Evolutionary conservation across 2,329 filamentous ascomycete genomes (phyloP).

Genomic region (Botrytis hyacinthi): DNA sequence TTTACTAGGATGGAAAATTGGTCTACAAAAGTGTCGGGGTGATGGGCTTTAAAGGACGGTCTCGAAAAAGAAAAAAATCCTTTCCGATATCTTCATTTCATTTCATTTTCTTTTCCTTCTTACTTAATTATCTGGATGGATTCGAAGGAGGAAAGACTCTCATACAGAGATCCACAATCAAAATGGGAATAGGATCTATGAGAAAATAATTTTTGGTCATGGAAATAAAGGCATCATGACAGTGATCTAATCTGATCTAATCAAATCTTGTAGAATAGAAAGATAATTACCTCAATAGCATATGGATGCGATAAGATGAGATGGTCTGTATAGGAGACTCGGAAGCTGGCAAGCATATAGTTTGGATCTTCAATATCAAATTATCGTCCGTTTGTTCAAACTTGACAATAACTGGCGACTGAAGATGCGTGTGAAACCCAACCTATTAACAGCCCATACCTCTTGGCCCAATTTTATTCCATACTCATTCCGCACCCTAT

Average conservation of each 20-base stretch:
- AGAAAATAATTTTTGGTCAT: constrained; percentile 3
- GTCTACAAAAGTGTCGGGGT: neutral
- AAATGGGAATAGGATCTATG: neutral
- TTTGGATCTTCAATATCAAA: constrained; percentile 3
- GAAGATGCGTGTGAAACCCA: neutral
- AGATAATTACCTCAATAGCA: constrained; percentile 2
- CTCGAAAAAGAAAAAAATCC: constrained; percentile 9
- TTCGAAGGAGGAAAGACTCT: constrained; percentile 10
- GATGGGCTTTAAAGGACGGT: neutral
- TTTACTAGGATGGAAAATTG: constrained; percentile 2
- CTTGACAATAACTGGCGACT: neutral
- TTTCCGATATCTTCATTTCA: neutral
- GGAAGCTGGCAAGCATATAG: constrained; percentile 1
- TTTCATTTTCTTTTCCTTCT: neutral
- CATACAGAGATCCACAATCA: constrained; percentile 8
- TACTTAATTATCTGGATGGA: neutral
- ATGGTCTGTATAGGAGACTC: neutral
- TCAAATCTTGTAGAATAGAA: constrained; percentile 15
- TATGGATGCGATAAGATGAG: constrained; percentile 7
- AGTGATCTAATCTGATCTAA: constrained; percentile 2
- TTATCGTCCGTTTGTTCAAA: constrained; percentile 2
- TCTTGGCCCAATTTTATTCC: neutral
- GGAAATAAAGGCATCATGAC: neutral
- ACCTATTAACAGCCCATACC: neutral
- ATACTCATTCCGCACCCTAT: neutral